Evolutionary conservation across 1,139 yeast species (phyloP), one percentile per base, ranked within the genome.

Genomic region (Pichia norvegensis): DNA sequence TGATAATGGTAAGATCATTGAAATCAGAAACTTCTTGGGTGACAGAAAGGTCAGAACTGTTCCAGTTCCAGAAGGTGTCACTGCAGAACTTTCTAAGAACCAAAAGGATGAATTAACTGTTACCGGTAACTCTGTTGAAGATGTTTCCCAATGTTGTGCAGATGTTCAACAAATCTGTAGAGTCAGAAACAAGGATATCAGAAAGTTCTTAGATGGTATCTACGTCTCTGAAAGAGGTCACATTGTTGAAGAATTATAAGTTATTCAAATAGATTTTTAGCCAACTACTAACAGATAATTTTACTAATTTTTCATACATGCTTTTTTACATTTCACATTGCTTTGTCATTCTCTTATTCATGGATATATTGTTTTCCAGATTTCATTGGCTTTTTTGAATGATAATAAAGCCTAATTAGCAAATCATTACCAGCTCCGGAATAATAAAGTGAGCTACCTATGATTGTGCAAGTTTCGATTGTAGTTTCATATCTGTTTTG

Each of bases 161-260:
- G 97, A 90, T 69, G 79, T 92, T 65, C 97, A 92, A 78, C 98
- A 94, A 79, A 80, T 81, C 74, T 90, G 97, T 79, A 84, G 95
- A 73, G 98, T 90, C 69, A 86, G 97, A 82, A 92, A 92, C 95
- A 94, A 94, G 90, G 99, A 94, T 92, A 92, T 94, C 90, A 88
- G 98, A 79, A 92, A 92, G 84, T 92, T 84, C 78, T 85, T 92
- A 81, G 98, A 92, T 76, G 98, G 98, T 88, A 90, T 92, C 78
- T 92, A 92, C 74, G 98, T 92, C 66, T 90, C 97, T 60, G 95
- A 86, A 78, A 85, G 86, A 76, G 96, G 96, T 68, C 77, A 78
- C 69, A 79, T 92, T 69, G 85, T 69, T 52, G 79, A 77, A 68
- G 87, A 81, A 50, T 68, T 52, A 41, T 52, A 52, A 53, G 44